These are phyloP conservation scores for Pichia sp. DNA, from an alignment of 1,139 yeast genomes.

Conservation along the genomic window DNA sequence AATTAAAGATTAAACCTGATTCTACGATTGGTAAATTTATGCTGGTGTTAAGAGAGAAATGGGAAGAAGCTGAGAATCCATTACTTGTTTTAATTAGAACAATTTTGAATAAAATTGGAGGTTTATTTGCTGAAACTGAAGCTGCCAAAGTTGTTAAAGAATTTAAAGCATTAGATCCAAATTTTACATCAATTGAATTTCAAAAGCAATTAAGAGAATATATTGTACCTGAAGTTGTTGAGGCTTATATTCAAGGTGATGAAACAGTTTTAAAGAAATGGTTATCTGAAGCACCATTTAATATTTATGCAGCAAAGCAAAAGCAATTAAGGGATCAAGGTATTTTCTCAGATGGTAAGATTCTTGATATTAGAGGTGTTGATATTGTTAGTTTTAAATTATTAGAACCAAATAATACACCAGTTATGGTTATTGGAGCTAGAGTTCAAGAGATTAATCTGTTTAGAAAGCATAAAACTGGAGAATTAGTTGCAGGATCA, in stretches of 20 bases:
- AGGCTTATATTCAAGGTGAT: conserved; percentile 92
- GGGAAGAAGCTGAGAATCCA: conserved; percentile 96
- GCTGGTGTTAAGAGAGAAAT: conserved; percentile 57
- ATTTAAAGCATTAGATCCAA: conserved; percentile 86
- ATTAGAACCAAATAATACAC: conserved; percentile 86
- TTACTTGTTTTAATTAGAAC: conserved; percentile 76
- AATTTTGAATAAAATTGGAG: conserved; percentile 70
- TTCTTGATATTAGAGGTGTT: conserved; percentile 91
- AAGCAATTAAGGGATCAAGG: conserved; percentile 92
- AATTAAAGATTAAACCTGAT: conserved; percentile 56
- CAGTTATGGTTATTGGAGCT: conserved; percentile 90
- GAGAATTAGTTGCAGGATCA: conserved; percentile 93
- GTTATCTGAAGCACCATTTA: conserved; percentile 96
- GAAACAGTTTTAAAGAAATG: conserved; percentile 74
- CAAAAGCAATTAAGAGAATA: conserved; percentile 81
- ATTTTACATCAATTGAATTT: conserved; percentile 74
- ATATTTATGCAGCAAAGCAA: conserved; percentile 90
- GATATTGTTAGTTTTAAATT: conserved; percentile 86
- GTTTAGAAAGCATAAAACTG: conserved; percentile 83
- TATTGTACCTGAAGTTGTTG: conserved; percentile 90
- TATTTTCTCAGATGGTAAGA: conserved; percentile 82
- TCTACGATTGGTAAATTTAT: conserved; percentile 64
- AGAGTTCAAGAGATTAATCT: conserved; percentile 95
- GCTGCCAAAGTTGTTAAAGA: conserved; percentile 83
- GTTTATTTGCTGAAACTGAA: conserved; percentile 93